Conservation (phyloP, 2,329 filamentous ascomycete species). For the Lasiodiplodia sp. region DNA sequence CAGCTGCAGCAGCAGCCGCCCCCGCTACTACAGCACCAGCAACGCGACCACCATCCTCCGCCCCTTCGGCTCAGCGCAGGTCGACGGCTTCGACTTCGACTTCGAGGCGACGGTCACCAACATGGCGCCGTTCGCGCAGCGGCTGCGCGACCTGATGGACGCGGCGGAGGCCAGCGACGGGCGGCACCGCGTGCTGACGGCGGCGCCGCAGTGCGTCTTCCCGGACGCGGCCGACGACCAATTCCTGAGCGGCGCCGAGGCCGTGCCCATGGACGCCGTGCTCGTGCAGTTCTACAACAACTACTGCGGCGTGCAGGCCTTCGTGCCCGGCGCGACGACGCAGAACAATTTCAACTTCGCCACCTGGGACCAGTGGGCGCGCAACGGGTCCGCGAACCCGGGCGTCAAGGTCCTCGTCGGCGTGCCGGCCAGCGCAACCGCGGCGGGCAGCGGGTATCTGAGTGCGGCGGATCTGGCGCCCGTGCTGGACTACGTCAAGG, state of each 20-base stretch:
- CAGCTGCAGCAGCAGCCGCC: too few species aligned
- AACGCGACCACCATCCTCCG: constrained; percentile 55
- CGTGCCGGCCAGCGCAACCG: constrained; percentile 62
- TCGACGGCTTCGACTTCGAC: constrained; percentile 82
- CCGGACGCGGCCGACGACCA: constrained; percentile 67
- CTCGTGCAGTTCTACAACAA: constrained; percentile 76
- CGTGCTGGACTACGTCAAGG: constrained; percentile 62
- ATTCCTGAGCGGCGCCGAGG: constrained; percentile 57
- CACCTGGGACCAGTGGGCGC: constrained; percentile 72
- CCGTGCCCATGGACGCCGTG: constrained; percentile 66
- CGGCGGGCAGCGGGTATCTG: constrained; percentile 65
- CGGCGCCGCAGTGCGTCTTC: constrained; percentile 73
- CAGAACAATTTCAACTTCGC: constrained; percentile 68
- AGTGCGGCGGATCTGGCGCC: constrained; percentile 54
- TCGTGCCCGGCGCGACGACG: constrained; percentile 50
- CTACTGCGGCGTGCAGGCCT: constrained; percentile 67
- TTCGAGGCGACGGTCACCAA: constrained; percentile 69
- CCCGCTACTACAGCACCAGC: not conserved
- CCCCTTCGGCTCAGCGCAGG: constrained; percentile 69
- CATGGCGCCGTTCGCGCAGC: constrained; percentile 66
- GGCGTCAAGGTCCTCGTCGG: constrained; percentile 68
- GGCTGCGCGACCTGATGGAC: constrained; percentile 65
- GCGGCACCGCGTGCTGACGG: constrained; percentile 67
- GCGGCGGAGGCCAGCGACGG: constrained; percentile 47
- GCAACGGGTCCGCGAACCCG: constrained; percentile 62